Conservation (phyloP, 495 filamentous ascomycete species). For the Viridothelium virens region DNA sequence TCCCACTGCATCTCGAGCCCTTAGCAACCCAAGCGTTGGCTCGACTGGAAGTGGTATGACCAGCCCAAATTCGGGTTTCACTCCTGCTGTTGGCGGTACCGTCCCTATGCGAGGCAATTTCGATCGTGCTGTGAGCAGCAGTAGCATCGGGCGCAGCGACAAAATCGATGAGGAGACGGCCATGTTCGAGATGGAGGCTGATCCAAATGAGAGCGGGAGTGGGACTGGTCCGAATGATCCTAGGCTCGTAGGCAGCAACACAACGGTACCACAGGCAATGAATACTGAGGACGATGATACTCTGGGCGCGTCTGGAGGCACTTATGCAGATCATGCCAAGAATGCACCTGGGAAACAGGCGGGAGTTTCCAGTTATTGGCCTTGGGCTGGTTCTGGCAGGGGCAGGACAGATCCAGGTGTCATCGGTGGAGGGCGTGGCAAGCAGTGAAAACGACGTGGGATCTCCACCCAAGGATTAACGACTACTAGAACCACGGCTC, state of each 20-base stretch:
- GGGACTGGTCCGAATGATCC: background rate
- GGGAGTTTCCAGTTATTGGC: background rate
- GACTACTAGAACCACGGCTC: background rate
- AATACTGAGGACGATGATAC: background rate
- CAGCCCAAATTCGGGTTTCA: background rate
- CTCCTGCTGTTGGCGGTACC: background rate
- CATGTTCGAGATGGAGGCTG: constrained; percentile 35
- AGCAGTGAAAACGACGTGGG: background rate
- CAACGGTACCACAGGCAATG: background rate
- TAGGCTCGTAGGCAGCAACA: background rate
- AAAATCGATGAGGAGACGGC: constrained; percentile 37
- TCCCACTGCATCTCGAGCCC: constrained; percentile 15
- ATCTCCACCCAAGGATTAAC: background rate
- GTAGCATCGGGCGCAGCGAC: constrained; percentile 28
- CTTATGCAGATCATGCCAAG: background rate
- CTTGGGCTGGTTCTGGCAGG: background rate
- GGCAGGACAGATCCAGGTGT: background rate
- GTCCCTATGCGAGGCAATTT: background rate
- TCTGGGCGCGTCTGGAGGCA: background rate
- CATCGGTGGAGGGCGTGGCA: background rate
- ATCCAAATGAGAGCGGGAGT: background rate
- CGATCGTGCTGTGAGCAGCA: constrained; percentile 32
- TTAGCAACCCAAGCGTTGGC: constrained; percentile 21
- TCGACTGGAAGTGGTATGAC: background rate
- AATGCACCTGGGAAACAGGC: background rate